Evolutionary conservation across 345 rosid genomes (phyloP), one percentile per base, ranked within the genome.

Genomic region (Acer negundo): DNA sequence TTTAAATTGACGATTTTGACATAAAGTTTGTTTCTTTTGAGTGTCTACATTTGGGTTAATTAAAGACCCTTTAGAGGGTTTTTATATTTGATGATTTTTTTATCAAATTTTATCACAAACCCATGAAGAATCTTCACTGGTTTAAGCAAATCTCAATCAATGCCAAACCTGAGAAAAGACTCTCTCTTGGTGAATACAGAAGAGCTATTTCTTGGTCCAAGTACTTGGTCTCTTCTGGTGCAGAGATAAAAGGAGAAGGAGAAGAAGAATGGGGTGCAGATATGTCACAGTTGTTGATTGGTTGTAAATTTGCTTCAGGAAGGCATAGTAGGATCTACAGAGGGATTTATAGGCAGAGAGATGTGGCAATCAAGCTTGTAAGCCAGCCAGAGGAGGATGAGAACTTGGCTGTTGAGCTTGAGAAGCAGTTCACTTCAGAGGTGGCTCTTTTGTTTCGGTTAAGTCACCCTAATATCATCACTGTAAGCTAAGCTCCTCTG

Each of bases 371-470:
- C 76, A 92, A 92, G 89, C 84, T 92, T 51, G 80, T 90, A 44
- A 87, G 94, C 79, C 93, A 90, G 81, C 97, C 94, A 9, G 88
- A 89, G 83, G 97, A 92, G 69, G 97, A 92, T 71, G 94, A 79
- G 81, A 81, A 79, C 72, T 79, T 90, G 85, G 97, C 94, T 70
- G 51, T 72, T 38, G 24, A 81, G 80, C 89, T 92, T 78, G 93
- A 92, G 81, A 84, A 82, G 71, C 94, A 92, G 73, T 92, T 92
- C 84, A 85, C 85, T 76, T 87, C 91, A n/a, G 94, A 92, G 85
- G 93, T 90, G 40, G 91, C 90, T 38, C 82, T 90, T 79, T 85
- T 92, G 63, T 87, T 90, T 66, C 86, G 82, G 40, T 84, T 92
- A 77, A 68, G 74, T 47, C 94, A 92, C 82, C 87, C 89, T 40